These are phyloP conservation scores for Epichloe sylvatica DNA, from an alignment of 2,329 filamentous ascomycete genomes.

Conservation along the genomic window DNA sequence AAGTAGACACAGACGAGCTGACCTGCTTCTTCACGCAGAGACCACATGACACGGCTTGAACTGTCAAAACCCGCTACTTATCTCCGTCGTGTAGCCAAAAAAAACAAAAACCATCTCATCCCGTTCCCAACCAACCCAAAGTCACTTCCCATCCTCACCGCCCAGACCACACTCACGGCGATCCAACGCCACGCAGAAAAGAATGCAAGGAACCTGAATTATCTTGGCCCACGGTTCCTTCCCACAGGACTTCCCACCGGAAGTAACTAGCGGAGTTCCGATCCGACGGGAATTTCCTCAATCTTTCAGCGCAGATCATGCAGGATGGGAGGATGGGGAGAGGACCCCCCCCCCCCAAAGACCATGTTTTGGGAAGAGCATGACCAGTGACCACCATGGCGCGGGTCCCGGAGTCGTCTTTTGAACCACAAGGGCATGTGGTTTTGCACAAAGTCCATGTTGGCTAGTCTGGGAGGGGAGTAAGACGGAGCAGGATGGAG, in stretches of 20 bases:
- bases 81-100: not conserved
- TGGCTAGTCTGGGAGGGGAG: too few species aligned
- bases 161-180: not conserved
- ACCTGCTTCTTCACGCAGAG: too few species aligned
- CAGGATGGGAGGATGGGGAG: slow-evolving; percentile 4
- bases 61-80: too few species aligned
- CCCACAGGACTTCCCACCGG: too few species aligned
- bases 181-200: not conserved
- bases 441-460: not conserved
- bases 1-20: too few species aligned
- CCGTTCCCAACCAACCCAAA: too few species aligned
- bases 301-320: slow-evolving; percentile 18
- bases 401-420: not conserved
- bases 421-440: too few species aligned
- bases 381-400: not conserved
- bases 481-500: too few species aligned
- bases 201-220: not conserved
- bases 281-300: slow-evolving; percentile 9
- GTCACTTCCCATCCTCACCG: too few species aligned
- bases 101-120: not conserved
- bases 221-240: not conserved
- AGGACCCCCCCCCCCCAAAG: too few species aligned
- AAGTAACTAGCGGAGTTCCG: too few species aligned
- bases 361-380: not conserved
- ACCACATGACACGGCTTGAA: not conserved